Conservation (phyloP, 2,329 filamentous ascomycete genomes). For the Penicillium sclerotigenum region DNA sequence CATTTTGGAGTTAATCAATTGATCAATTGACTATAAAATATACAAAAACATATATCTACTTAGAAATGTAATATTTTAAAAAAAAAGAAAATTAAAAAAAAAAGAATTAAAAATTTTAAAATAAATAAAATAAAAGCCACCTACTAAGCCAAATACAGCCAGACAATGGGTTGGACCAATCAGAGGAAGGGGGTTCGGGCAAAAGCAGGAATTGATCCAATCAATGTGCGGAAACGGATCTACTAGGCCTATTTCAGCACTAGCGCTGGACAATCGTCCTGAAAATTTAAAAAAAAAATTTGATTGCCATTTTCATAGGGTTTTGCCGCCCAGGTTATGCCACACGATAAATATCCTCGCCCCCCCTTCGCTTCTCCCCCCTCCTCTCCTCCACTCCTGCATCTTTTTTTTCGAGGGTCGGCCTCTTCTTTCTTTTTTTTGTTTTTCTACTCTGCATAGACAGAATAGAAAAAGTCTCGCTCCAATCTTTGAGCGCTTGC, state of each 20-base stretch:
- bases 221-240: background rate
- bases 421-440: slow-evolving; percentile 31
- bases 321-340: slow-evolving; percentile 32
- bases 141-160: background rate
- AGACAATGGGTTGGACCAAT: slow-evolving; percentile 8
- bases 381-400: slow-evolving; percentile 23
- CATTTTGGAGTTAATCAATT: background rate
- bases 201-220: slow-evolving; percentile 7
- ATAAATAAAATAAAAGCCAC: background rate
- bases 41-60: background rate
- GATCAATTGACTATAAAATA: background rate
- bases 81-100: background rate
- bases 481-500: slow-evolving; percentile 32
- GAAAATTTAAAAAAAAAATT: slow-evolving; percentile 25
- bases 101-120: background rate
- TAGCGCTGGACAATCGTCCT: slow-evolving; percentile 26
- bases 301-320: slow-evolving; percentile 13
- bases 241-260: slow-evolving; percentile 14
- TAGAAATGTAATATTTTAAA: background rate
- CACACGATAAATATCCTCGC: slow-evolving; percentile 42
- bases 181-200: slow-evolving; percentile 4
- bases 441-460: slow-evolving; percentile 34
- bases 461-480: slow-evolving; percentile 29
- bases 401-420: slow-evolving; percentile 33
- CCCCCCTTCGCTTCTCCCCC: slow-evolving; percentile 28